phyloP scores from a whole-genome alignment of 2,329 filamentous ascomycete genomes.

The Aureobasidium subglaciale region DNA sequence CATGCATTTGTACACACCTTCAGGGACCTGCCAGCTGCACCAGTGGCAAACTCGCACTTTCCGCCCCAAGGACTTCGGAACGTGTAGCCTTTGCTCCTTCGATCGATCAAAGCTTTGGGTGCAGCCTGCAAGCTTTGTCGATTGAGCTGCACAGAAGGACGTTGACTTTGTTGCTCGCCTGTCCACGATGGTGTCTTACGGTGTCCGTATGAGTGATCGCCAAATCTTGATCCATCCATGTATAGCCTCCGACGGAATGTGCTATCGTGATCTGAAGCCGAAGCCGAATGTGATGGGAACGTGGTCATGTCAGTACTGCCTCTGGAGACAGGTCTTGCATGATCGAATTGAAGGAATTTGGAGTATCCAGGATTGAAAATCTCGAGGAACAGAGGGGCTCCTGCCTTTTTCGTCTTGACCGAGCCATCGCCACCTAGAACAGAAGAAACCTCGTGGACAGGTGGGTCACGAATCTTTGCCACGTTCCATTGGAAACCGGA shows the following conservation, averaged over 20 bases:
- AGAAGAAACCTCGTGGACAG: constrained; percentile 38
- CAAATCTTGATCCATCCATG: constrained; percentile 39
- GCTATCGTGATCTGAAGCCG: constrained; percentile 25
- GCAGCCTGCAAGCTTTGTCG: constrained; percentile 23
- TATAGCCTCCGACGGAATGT: constrained; percentile 41
- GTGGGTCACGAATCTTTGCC: constrained; percentile 40
- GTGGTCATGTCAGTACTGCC: constrained; percentile 22
- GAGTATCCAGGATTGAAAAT: constrained; percentile 54
- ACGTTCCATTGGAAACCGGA: constrained; percentile 47
- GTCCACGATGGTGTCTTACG: constrained; percentile 21
- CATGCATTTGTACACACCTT: constrained; percentile 22
- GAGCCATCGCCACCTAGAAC: constrained; percentile 24
- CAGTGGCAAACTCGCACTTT: constrained; percentile 76
- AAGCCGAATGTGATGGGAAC: constrained; percentile 18
- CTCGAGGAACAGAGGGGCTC: constrained; percentile 45
- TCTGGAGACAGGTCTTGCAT: constrained; percentile 21
- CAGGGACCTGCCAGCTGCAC: constrained; percentile 57
- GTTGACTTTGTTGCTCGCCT: background rate
- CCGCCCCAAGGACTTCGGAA: constrained; percentile 85
- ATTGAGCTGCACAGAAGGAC: background rate
- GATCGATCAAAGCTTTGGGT: constrained; percentile 27
- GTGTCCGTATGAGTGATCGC: constrained; percentile 35
- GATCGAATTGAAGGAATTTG: constrained; percentile 44
- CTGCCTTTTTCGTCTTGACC: constrained; percentile 29
- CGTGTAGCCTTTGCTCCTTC: constrained; percentile 58